phyloP scores from a whole-genome alignment of 2,329 filamentous ascomycete genomes.

The Graphiopsis chlorocephala region DNA sequence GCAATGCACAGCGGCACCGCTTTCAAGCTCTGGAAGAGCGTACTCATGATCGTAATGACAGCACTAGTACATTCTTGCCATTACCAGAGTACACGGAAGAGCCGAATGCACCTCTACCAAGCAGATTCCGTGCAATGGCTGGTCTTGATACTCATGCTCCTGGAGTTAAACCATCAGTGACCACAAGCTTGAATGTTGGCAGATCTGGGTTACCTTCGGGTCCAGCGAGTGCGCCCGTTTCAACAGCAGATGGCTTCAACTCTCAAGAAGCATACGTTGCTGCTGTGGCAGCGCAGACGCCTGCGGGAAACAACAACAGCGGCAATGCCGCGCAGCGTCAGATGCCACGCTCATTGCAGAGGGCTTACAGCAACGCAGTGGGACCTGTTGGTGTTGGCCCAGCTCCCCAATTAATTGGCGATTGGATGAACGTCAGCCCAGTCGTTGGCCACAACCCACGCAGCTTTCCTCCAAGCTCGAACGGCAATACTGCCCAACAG shows the following conservation, averaged over 20 bases:
- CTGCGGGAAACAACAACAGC: not conserved
- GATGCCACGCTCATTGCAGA: conserved; percentile 29
- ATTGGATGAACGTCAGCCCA: conserved; percentile 30
- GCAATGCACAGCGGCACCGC: conserved; percentile 68
- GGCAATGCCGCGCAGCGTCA: not conserved
- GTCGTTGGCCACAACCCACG: conserved; percentile 17
- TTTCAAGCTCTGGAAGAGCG: conserved; percentile 58
- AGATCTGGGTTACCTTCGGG: conserved; percentile 6
- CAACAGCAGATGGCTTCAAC: conserved; percentile 26
- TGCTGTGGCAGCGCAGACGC: conserved; percentile 17
- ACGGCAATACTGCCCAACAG: conserved; percentile 14
- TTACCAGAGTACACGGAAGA: conserved; percentile 74
- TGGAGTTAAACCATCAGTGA: conserved; percentile 19
- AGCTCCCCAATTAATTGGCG: conserved; percentile 26
- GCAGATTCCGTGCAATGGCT: conserved; percentile 36
- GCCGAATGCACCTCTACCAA: conserved; percentile 38
- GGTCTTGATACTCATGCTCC: conserved; percentile 32
- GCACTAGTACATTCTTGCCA: conserved; percentile 77
- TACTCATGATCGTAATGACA: conserved; percentile 55
- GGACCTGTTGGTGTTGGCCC: conserved; percentile 21
- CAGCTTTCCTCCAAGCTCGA: conserved; percentile 16
- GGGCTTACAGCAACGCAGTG: conserved; percentile 33
- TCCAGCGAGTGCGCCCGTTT: conserved; percentile 26
- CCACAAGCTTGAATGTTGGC: conserved; percentile 18
- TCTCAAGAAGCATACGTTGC: conserved; percentile 28